Evolutionary conservation across 169 alveolate genomes (phyloP).

Genomic region (Ichthyophthirius multifiliis): DNA sequence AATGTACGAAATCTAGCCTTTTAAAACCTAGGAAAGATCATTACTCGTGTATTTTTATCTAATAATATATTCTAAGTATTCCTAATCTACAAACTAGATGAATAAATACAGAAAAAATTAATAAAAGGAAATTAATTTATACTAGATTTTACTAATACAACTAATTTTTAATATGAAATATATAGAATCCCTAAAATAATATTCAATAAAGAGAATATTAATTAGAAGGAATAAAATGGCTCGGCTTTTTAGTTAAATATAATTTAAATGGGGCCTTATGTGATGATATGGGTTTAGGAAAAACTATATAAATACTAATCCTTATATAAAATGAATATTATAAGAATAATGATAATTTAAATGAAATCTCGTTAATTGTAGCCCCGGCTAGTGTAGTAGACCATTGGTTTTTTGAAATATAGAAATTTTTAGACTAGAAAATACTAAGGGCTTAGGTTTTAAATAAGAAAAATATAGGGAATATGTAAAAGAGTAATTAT

Average conservation of each 20-base stretch:
- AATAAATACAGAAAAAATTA: not conserved
- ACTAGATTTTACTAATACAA: not conserved
- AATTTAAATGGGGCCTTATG: slow-evolving; percentile 85
- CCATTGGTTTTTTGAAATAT: slow-evolving; percentile 80
- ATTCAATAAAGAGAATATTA: slow-evolving; percentile 72
- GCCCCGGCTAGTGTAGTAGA: slow-evolving; percentile 81
- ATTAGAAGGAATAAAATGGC: slow-evolving; percentile 84
- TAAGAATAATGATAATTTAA: slow-evolving; percentile 42
- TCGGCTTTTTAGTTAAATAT: slow-evolving; percentile 69
- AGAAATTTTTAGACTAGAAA: slow-evolving; percentile 63
- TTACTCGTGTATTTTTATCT: not conserved
- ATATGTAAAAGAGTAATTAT: slow-evolving; percentile 3
- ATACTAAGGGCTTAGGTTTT: too few species aligned
- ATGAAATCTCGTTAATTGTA: slow-evolving; percentile 54
- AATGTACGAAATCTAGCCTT: not conserved
- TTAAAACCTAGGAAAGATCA: not conserved
- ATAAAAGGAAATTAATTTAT: not conserved
- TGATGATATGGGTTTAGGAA: slow-evolving; percentile 92
- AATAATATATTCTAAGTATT: not conserved
- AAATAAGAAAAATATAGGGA: slow-evolving; percentile 43
- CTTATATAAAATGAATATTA: slow-evolving; percentile 54
- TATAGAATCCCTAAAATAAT: not conserved
- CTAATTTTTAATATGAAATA: slow-evolving; percentile 39
- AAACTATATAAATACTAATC: slow-evolving; percentile 77
- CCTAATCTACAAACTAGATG: not conserved